Percentiles rank a stretch among this genome's conserved stretches.
These are phyloP conservation scores for Aureobasidium subglaciale DNA, from an alignment of 2,329 filamentous ascomycete species.

Conservation along the genomic window DNA sequence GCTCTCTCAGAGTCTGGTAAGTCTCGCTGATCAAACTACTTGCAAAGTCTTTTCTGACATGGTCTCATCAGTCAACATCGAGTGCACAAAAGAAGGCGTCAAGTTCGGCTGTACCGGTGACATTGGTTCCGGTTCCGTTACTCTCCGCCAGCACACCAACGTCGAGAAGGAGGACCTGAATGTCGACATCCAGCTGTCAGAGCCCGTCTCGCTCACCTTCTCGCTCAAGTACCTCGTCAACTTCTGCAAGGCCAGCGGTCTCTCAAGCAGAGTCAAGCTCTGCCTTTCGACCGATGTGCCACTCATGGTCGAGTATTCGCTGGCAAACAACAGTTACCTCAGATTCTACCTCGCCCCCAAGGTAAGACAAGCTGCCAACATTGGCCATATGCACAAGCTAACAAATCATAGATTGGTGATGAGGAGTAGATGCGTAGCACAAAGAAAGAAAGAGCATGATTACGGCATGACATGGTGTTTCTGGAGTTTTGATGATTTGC, in stretches of 20 bases:
- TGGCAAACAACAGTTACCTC: slow-evolving; percentile 78
- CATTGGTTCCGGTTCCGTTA: slow-evolving; percentile 92
- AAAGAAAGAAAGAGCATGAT: not conserved
- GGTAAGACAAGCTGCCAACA: slow-evolving; percentile 47
- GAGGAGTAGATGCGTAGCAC: slow-evolving; percentile 43
- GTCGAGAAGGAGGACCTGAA: slow-evolving; percentile 82
- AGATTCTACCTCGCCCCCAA: slow-evolving; percentile 98
- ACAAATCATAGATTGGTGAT: slow-evolving; percentile 58
- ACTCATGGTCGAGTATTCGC: slow-evolving; percentile 83
- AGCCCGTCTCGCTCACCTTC: slow-evolving; percentile 92
- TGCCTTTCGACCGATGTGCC: slow-evolving; percentile 95
- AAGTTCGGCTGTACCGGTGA: slow-evolving; percentile 92
- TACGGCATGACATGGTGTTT: slow-evolving; percentile 15
- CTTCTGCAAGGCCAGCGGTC: slow-evolving; percentile 94
- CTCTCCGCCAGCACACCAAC: slow-evolving; percentile 78
- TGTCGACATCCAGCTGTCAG: slow-evolving; percentile 81
- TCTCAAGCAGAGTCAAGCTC: slow-evolving; percentile 78
- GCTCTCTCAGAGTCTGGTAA: slow-evolving; percentile 92
- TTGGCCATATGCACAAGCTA: slow-evolving; percentile 24
- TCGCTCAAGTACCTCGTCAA: slow-evolving; percentile 99
- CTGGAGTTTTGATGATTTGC: slow-evolving; percentile 7
- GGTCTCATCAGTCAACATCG: slow-evolving; percentile 67
- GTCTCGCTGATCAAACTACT: slow-evolving; percentile 32
- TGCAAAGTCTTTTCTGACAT: too few species aligned
- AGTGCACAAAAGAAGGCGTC: slow-evolving; percentile 93